These are phyloP conservation scores for Cryphonectria carpinicola DNA, from an alignment of 2,329 filamentous ascomycete species.

Conservation along the genomic window DNA sequence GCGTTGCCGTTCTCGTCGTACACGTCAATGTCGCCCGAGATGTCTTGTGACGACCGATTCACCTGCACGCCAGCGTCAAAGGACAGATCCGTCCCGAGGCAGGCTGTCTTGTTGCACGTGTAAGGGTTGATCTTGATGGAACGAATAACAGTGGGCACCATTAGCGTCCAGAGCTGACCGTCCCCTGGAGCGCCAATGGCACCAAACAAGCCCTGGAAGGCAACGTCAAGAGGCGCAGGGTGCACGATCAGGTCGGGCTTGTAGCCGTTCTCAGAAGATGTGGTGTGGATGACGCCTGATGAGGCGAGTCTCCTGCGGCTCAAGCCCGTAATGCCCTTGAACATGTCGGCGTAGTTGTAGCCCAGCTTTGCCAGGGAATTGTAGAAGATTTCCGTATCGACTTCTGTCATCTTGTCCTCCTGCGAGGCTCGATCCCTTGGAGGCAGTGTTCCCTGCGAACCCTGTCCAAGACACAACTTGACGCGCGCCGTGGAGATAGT, in stretches of 20 bases:
- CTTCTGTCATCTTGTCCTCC: background rate
- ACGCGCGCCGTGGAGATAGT: background rate
- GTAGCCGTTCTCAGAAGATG: background rate
- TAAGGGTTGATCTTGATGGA: conserved; percentile 19
- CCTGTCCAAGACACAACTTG: background rate
- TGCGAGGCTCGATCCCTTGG: background rate
- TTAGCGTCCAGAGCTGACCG: background rate
- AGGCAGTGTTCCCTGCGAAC: background rate
- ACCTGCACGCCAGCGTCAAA: too few species aligned
- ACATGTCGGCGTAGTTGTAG: background rate
- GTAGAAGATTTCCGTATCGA: conserved; percentile 1
- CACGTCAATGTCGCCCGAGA: too few species aligned
- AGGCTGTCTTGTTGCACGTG: background rate
- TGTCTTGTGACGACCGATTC: too few species aligned
- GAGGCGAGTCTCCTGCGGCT: background rate
- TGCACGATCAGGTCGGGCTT: background rate
- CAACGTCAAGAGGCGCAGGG: conserved; percentile 6
- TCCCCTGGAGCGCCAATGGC: conserved; percentile 4
- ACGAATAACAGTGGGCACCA: background rate
- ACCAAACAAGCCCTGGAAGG: conserved; percentile 6
- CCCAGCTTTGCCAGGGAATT: background rate
- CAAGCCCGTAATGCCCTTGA: conserved; percentile 1
- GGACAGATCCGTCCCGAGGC: too few species aligned
- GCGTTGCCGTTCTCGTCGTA: too few species aligned
- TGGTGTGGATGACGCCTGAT: background rate